Evolutionary conservation across 169 alveolate species (phyloP).

Genomic region (Babesia caballi): DNA sequence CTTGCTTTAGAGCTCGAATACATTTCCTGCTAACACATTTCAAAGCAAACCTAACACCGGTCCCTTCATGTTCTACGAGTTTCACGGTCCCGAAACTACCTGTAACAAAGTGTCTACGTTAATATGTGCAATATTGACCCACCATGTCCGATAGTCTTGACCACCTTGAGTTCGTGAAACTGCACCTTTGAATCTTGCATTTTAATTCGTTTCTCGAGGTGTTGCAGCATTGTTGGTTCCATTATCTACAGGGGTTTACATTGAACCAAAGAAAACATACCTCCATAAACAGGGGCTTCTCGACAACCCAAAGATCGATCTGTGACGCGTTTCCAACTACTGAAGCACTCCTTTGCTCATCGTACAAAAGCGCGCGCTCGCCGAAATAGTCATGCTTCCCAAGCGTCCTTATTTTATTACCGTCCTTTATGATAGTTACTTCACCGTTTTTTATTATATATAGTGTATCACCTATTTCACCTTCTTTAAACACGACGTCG

Average conservation of each 20-base stretch:
- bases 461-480: constrained; percentile 88
- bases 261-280: constrained; percentile 1
- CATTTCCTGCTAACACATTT: constrained; percentile 84
- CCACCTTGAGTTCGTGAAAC: constrained; percentile 79
- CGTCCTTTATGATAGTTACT: constrained; percentile 83
- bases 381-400: constrained; percentile 93
- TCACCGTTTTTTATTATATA: constrained; percentile 90
- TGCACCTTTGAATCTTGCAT: constrained; percentile 86
- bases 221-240: constrained; percentile 85
- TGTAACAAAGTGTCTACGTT: not conserved
- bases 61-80: constrained; percentile 80
- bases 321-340: constrained; percentile 77
- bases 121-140: not conserved
- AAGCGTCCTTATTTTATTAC: constrained; percentile 80
- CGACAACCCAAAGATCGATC: constrained; percentile 84
- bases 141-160: constrained; percentile 85
- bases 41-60: constrained; percentile 84
- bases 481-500: constrained; percentile 87
- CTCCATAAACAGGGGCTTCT: constrained; percentile 82
- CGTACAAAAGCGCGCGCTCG: constrained; percentile 90
- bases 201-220: constrained; percentile 86
- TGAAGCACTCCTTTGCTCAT: constrained; percentile 90
- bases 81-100: constrained; percentile 90
- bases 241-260: constrained; percentile 36
- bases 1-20: constrained; percentile 80